A percentile compares a stretch with the other conserved stretches of the same genome.
phyloP scores from a whole-genome alignment of 2,329 filamentous ascomycete genomes.

The Pleoardoris graminearum region DNA sequence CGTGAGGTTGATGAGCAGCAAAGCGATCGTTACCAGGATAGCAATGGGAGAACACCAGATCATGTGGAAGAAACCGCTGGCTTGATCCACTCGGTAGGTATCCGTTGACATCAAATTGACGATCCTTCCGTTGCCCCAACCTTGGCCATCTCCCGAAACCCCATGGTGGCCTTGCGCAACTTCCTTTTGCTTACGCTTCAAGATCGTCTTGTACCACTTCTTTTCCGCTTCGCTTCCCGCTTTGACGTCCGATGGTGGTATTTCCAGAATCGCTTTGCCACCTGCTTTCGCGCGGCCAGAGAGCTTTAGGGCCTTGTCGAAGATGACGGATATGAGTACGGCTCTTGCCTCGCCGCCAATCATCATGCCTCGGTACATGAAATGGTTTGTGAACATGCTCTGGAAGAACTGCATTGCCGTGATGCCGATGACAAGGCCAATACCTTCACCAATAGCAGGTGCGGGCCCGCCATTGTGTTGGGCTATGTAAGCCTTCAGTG shows the following conservation, averaged over 20 bases:
- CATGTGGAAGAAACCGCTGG: constrained; percentile 86
- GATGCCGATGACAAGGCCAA: constrained; percentile 83
- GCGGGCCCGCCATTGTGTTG: constrained; percentile 55
- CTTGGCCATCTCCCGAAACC: constrained; percentile 69
- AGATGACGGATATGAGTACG: constrained; percentile 82
- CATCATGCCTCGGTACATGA: constrained; percentile 90
- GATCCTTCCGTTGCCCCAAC: constrained; percentile 91
- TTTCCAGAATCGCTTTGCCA: constrained; percentile 56
- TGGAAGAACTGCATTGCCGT: constrained; percentile 83
- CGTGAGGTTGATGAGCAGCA: constrained; percentile 83
- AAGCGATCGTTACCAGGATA: constrained; percentile 74
- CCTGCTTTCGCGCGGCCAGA: constrained; percentile 88
- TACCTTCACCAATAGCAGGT: constrained; percentile 72
- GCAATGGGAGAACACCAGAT: constrained; percentile 84
- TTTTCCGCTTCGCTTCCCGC: constrained; percentile 56
- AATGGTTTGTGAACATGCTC: constrained; percentile 82
- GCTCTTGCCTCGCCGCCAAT: constrained; percentile 82
- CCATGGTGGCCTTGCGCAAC: constrained; percentile 52
- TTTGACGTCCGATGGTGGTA: constrained; percentile 49
- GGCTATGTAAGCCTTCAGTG: constrained; percentile 75
- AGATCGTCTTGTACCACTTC: constrained; percentile 55
- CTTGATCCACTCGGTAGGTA: constrained; percentile 88
- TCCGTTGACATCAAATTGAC: constrained; percentile 95
- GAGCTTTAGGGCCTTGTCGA: constrained; percentile 88
- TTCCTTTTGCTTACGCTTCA: constrained; percentile 47